Base-by-base conservation (phyloP, 306 rosid genomes). In the Vigna reflexopilosa region DNA sequence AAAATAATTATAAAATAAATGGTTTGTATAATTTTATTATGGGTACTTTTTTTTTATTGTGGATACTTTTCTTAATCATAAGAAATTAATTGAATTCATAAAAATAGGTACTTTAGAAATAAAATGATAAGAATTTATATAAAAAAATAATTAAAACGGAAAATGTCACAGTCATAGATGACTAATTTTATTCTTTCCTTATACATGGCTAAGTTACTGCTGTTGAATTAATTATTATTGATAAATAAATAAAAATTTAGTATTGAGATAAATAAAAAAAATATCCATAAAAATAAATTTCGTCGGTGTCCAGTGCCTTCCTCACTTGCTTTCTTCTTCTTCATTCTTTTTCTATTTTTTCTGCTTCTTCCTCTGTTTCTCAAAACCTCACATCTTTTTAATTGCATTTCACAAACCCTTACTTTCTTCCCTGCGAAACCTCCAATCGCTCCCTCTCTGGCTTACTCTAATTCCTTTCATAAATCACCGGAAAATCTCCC, bases 401-500 rank as follows among this genome's bases (percentile, higher is more conserved):
- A 30, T 30, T 30, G 57, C 15, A 9, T 67, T 58, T 56, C 42
- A 3, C 20, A 55, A 16, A 48, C 28, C 58, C 52, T 65, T 22
- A 28, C 47, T 49, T 59, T 52, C 72, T 20, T 16, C 50, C 17
- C 44, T 20, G 19, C 6, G 3, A 47, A 56, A 14, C 16, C 9
- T 45, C 58, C 9, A 45, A 24, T 5, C 15, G 44, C 16, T 22
- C n/a, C 26, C 32, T 57, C 28, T 57, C 19, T 48, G 17, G 11
- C 47, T 28, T 75, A 54, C 47, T 71, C 76, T 48, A 38, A 42
- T 1, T 8, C 38, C 6, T 16, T 30, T 22, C 45, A 7, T 17
- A 47, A 13, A 42, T 62, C 59, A 42, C 82, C 85, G 80, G 71
- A 19, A 75, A 67, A n/a, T 49, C 48, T 28, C 50, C 38, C 70